A percentile compares a stretch with the other conserved stretches of the same genome.
These are phyloP conservation scores for Didymella keratinophila DNA, from an alignment of 2,329 filamentous ascomycete species.

Conservation along the genomic window DNA sequence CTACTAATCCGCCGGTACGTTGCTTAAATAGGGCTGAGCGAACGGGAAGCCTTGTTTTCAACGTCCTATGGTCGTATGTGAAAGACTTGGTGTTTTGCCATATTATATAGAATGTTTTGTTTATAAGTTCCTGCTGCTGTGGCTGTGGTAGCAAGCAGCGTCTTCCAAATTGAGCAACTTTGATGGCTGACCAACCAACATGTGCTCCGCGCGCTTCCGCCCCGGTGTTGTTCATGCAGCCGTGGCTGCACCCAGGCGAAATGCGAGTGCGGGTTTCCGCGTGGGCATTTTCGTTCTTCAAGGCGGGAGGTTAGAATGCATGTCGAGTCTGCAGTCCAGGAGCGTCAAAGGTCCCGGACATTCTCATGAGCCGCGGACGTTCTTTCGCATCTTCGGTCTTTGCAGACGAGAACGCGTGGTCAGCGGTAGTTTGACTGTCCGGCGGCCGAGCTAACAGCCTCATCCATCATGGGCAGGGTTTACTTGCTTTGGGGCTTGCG, in stretches of 20 bases:
- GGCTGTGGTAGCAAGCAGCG: background rate
- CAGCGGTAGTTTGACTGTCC: conserved; percentile 5
- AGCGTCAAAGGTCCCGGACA: background rate
- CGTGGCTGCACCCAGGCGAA: background rate
- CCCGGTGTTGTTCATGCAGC: background rate
- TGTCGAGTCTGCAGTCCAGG: background rate
- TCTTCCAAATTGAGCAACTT: background rate
- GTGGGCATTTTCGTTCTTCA: background rate
- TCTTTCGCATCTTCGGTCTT: background rate
- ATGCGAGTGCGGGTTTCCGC: background rate
- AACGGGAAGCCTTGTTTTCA: background rate
- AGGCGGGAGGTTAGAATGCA: background rate
- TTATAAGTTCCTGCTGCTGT: background rate
- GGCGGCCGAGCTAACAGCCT: conserved; percentile 8
- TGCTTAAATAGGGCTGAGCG: too few relatives aligned
- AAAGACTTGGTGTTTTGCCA: background rate
- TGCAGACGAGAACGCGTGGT: background rate
- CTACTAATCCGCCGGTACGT: too few relatives aligned
- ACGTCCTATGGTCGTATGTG: background rate
- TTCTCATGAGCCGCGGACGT: background rate
- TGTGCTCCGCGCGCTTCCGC: background rate
- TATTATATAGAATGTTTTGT: too few relatives aligned
- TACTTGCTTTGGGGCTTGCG: conserved; percentile 1
- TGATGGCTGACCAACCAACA: background rate
- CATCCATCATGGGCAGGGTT: background rate